Conservation (phyloP, 805 yeast species). For the Schizosaccharomyces pombe region DNA sequence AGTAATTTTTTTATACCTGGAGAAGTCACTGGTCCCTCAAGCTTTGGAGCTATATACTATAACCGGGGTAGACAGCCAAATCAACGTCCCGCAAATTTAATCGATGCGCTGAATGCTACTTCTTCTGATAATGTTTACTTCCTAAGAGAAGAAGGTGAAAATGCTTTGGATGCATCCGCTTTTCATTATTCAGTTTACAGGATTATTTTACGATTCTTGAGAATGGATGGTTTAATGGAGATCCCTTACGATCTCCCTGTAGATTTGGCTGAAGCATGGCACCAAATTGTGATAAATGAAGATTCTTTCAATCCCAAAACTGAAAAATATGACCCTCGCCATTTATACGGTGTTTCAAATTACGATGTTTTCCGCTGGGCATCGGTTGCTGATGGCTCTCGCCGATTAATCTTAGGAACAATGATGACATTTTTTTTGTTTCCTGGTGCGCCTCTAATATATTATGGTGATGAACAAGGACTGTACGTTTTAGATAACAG, state of each 20-base stretch:
- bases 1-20: neutral
- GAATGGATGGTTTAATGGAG: slow-evolving; percentile 2
- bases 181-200: slow-evolving; percentile 3
- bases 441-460: slow-evolving; percentile 1
- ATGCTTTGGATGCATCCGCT: neutral
- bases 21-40: slow-evolving; percentile 1
- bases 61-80: slow-evolving; percentile 1
- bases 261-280: neutral
- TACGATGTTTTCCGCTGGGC: slow-evolving; percentile 4
- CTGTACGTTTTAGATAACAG: slow-evolving; percentile 1
- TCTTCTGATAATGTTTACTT: neutral
- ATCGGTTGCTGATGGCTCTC: neutral
- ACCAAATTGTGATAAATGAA: neutral
- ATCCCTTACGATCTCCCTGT: neutral
- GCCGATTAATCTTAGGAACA: neutral
- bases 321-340: slow-evolving; percentile 1
- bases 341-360: slow-evolving; percentile 2
- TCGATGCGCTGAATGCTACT: neutral
- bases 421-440: neutral
- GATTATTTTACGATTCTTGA: neutral
- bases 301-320: slow-evolving; percentile 2
- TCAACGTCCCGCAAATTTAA: neutral
- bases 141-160: neutral
- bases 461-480: slow-evolving; percentile 4
- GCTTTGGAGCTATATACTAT: slow-evolving; percentile 2